Conservation (phyloP, 192 early-diverging fungal species). For the Backusella circina region DNA sequence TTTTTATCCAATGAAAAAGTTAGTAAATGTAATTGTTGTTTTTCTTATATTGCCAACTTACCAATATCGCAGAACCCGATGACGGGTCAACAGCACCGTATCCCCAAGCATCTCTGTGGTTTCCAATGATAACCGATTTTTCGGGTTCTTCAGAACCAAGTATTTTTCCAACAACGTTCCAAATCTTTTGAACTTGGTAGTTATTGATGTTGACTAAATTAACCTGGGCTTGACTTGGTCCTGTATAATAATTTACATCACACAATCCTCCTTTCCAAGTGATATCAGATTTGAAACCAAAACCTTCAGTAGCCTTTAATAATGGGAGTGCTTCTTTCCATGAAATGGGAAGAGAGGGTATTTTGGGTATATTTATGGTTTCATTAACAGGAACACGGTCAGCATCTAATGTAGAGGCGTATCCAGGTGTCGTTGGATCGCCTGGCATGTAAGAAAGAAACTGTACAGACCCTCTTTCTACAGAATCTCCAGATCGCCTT, state of each 20-base stretch:
- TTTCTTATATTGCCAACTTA: neutral
- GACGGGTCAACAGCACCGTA: constrained; percentile 62
- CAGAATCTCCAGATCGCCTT: neutral
- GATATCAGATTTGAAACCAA: constrained; percentile 33
- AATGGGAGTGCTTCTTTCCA: constrained; percentile 57
- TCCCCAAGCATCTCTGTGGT: constrained; percentile 66
- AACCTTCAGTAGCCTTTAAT: constrained; percentile 44
- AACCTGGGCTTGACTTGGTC: constrained; percentile 46
- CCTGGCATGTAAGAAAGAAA: constrained; percentile 44
- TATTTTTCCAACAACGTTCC: constrained; percentile 60
- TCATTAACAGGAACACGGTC: constrained; percentile 36
- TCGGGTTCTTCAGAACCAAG: constrained; percentile 47
- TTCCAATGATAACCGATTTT: constrained; percentile 52
- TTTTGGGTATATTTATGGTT: constrained; percentile 43
- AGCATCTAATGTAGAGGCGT: constrained; percentile 31
- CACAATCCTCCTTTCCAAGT: constrained; percentile 52
- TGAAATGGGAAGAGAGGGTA: constrained; percentile 62
- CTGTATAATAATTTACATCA: constrained; percentile 51
- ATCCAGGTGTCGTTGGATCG: constrained; percentile 59
- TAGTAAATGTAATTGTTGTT: neutral
- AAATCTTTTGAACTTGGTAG: constrained; percentile 46
- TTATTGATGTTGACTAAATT: constrained; percentile 50
- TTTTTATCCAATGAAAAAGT: neutral
- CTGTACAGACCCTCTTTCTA: constrained; percentile 55
- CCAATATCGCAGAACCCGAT: constrained; percentile 54